Base-by-base conservation (phyloP, 2,329 filamentous ascomycete genomes). In the Alternaria angustiovoidea region DNA sequence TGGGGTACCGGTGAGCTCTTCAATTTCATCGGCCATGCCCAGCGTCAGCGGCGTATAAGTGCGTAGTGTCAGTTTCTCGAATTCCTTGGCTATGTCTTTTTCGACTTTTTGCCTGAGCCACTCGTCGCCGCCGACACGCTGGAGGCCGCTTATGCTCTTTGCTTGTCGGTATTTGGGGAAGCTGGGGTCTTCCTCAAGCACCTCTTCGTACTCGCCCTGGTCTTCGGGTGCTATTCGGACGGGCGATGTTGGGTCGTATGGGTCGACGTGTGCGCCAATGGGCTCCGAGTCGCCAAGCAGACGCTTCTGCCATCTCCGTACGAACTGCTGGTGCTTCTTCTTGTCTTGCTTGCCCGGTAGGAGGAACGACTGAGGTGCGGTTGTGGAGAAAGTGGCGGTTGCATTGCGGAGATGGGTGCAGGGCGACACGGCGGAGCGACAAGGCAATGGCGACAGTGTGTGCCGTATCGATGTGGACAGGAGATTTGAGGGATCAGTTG, bases 61-160 rank as follows among this genome's bases (percentile, higher is more conserved):
- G 39, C 68, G 60, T 42, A 68, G 51, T n/a, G 73, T 75, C 18
- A 76, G 58, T 65, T 75, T 79, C 74, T 69, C 79, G 63, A 65
- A 75, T 55, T 75, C 73, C 44, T 64, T 64, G 11, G 73, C 72
- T 63, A 73, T 65, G 24, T 71, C 65, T 26, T 38, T 53, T 59
- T 77, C 74, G 26, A 75, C 69, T 34, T 70, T 69, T 56, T 76
- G 63, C 62, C 71, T 72, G 34, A 76, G 68, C 80, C 80, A 82
- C 54, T 82, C 70, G 59, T 82, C 81, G 7, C 79, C 78, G 38
- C 88, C 88, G 34, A 90, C 80, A 51, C 76, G 78, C 65, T 85
- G 80, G 59, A 90, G 73, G 0, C 83, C 84, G 20, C 36, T 47
- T 12, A 55, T 51, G 5, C 61, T 42, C 14, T 62, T 41, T 3